These are phyloP conservation scores for Sanghuangporus weigelae DNA, from an alignment of 1,284 basidiomycete species.

Conservation along the genomic window DNA sequence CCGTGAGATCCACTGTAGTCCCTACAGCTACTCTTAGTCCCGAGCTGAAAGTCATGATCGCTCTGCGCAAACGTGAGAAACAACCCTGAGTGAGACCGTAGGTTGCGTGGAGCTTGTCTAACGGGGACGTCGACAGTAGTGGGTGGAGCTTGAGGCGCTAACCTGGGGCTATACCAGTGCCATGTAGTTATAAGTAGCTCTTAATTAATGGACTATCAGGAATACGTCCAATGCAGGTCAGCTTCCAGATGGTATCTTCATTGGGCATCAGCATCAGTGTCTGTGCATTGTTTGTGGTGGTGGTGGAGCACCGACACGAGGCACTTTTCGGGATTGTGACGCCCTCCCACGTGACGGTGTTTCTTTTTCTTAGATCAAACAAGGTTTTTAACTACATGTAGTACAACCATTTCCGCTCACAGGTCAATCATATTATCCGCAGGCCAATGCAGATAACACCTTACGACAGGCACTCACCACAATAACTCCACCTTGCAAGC, in stretches of 20 bases:
- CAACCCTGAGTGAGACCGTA: neutral
- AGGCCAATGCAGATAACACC: slow-evolving; percentile 41
- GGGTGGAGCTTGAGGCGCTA: neutral
- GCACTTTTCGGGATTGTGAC: neutral
- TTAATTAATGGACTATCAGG: neutral
- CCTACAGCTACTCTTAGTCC: neutral
- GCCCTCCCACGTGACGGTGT: slow-evolving; percentile 20
- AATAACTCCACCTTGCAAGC: slow-evolving; percentile 44
- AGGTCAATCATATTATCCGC: slow-evolving; percentile 44
- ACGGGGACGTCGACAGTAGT: neutral
- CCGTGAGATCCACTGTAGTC: slow-evolving; percentile 33
- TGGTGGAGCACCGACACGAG: neutral
- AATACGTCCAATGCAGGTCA: neutral
- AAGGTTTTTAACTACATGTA: slow-evolving; percentile 40
- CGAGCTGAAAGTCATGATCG: neutral
- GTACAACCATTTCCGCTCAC: slow-evolving; percentile 53
- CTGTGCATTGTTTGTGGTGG: neutral
- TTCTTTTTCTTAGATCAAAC: slow-evolving; percentile 36
- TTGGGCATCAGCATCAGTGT: neutral
- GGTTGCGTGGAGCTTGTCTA: neutral
- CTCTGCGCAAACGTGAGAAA: neutral
- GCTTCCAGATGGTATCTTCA: neutral
- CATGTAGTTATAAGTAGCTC: neutral
- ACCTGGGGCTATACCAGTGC: neutral
- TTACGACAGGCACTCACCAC: slow-evolving; percentile 36